A percentile compares a stretch with the other conserved stretches of the same genome.
phyloP scores from a whole-genome alignment of 2,329 filamentous ascomycete species.

The Cladobotryum protrusum region DNA sequence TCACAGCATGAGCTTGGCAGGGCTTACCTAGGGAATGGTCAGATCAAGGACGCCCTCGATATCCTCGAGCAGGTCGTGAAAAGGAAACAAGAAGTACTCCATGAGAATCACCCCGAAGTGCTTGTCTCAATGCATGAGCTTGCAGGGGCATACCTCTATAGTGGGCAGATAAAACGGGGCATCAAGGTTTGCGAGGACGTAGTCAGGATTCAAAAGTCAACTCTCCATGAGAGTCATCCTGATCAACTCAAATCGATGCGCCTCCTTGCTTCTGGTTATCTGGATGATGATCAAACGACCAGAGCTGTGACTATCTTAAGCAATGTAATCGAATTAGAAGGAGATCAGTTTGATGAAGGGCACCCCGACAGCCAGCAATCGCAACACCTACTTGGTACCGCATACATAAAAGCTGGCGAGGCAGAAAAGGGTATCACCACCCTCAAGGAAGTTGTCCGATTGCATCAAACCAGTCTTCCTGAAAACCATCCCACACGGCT shows the following conservation, averaged over 20 bases:
- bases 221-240: slow-evolving; percentile 1
- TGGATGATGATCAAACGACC: background rate
- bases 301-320: background rate
- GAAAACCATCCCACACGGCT: slow-evolving; percentile 5
- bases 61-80: slow-evolving; percentile 6
- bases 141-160: background rate
- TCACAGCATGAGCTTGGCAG: slow-evolving; percentile 3
- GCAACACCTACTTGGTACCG: slow-evolving; percentile 7
- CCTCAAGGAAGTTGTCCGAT: background rate
- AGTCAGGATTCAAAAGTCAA: background rate
- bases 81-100: background rate
- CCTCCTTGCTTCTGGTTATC: slow-evolving; percentile 5
- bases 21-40: slow-evolving; percentile 8
- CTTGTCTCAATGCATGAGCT: slow-evolving; percentile 9
- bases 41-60: slow-evolving; percentile 4
- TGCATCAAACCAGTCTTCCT: background rate
- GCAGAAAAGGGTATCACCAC: slow-evolving; percentile 1
- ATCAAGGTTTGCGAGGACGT: slow-evolving; percentile 7
- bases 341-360: background rate
- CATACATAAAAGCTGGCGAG: slow-evolving; percentile 4
- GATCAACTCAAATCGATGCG: slow-evolving; percentile 1
- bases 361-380: slow-evolving; percentile 4
- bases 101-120: slow-evolving; percentile 1
- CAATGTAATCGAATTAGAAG: background rate
- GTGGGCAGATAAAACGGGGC: slow-evolving; percentile 5